These are phyloP conservation scores for Clavispora vitiphila DNA, from an alignment of 805 yeast genomes.

Conservation along the genomic window DNA sequence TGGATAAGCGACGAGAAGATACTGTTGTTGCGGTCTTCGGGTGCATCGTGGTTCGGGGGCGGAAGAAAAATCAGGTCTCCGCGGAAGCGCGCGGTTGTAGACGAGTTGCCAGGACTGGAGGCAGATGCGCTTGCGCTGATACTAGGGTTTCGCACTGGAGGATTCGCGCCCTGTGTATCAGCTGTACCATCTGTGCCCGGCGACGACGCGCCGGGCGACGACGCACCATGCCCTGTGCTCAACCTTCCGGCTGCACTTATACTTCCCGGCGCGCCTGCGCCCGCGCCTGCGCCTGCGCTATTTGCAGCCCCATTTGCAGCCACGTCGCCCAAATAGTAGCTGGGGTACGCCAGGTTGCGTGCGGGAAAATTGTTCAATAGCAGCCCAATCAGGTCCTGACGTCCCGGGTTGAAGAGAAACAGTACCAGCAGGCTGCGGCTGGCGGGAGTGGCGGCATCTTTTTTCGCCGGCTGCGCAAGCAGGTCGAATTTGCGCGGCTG, in stretches of 20 bases:
- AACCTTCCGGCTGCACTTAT: too few species aligned
- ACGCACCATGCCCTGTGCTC: too few species aligned
- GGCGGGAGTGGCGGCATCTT: slow-evolving; percentile 7
- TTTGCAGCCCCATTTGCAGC: slow-evolving; percentile 1
- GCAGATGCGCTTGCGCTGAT: neutral
- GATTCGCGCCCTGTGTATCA: neutral
- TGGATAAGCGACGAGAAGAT: slow-evolving; percentile 37
- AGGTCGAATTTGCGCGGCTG: slow-evolving; percentile 15
- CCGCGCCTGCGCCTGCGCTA: neutral
- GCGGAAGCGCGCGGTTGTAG: slow-evolving; percentile 22
- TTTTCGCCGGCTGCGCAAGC: slow-evolving; percentile 3
- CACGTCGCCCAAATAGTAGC: slow-evolving; percentile 13
- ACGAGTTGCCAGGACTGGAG: neutral
- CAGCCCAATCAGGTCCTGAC: slow-evolving; percentile 28
- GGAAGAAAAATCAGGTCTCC: slow-evolving; percentile 37
- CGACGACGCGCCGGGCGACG: too few species aligned
- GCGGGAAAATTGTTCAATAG: slow-evolving; percentile 19
- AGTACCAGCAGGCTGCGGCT: slow-evolving; percentile 11
- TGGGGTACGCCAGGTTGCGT: slow-evolving; percentile 9
- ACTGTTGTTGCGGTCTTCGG: slow-evolving; percentile 25
- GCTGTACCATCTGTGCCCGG: too few species aligned
- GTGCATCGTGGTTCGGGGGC: slow-evolving; percentile 20
- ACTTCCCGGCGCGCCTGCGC: neutral
- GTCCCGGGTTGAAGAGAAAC: slow-evolving; percentile 22
- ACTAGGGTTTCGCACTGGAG: neutral